Base-by-base conservation (phyloP, 495 filamentous ascomycete species). In the Apodospora peruviana region DNA sequence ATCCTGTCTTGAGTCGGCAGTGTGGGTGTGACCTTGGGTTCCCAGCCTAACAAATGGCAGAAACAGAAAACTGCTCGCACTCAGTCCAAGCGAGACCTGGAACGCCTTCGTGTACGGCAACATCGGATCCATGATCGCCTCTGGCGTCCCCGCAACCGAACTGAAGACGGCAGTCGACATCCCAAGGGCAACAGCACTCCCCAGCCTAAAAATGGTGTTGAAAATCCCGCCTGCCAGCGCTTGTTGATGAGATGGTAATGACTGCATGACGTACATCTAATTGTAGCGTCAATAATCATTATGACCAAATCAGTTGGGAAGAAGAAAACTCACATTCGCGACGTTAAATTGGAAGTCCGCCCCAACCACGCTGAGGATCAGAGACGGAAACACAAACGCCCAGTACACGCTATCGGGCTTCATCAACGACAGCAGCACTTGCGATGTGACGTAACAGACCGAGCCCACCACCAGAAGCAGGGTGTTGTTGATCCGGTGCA, bases 291-390 rank as follows among this genome's bases (percentile, higher is more conserved):
- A 47, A 17, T 9, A 35, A 16, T 16, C 23, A 0, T 2, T 10
- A 45, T 35, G 10, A 0, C 16, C 14, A 46, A 20, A 16, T 14
- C n/a, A 18, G 11, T 17, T 7, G 16, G 14, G 2, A 22, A 25
- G 40, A 38, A 27, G 19, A 25, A 7, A 18, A 61, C 74, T 61
- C 41, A 80, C 77, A 56, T 83, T 83, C 5, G 74, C 73, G 29
- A 82, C 78, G 42, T 80, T 82, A 61, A 83, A 82, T 49, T 82
- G 76, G 11, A 78, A 71, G 59, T 83, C 79, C 11, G 76, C 77
- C 4, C 78, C 78, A n/a, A 76, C 71, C 12, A 80, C 77, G 39
- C 58, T 64, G 14, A 81, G 57, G 10, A 80, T 57, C 40, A 82
- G 69, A 12, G 73, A 65, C 1, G 78, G 77, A 52, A 83, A 80